phyloP scores from a whole-genome alignment of 768 basidiomycete species.

The Lactarius tabidus region DNA sequence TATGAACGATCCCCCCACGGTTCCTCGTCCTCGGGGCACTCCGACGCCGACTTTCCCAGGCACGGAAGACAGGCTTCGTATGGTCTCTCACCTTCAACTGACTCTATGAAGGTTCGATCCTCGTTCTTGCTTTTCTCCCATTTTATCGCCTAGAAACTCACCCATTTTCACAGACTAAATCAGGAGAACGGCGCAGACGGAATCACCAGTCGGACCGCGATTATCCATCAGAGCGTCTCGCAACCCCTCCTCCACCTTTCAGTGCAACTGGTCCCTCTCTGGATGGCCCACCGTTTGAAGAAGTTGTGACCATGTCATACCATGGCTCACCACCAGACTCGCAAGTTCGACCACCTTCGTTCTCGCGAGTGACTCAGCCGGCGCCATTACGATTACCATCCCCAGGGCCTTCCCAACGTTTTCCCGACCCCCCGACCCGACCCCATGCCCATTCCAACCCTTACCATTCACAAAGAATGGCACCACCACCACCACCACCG shows the following conservation, averaged over 20 bases:
- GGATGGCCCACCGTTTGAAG: slow-evolving; percentile 39
- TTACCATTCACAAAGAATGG: not conserved
- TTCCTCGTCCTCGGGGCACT: slow-evolving; percentile 13
- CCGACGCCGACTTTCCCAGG: not conserved
- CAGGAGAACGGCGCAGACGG: slow-evolving; percentile 1
- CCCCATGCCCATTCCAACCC: not conserved
- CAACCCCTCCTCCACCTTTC: slow-evolving; percentile 40
- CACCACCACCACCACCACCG: not conserved
- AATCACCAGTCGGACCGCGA: not conserved
- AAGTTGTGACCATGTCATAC: slow-evolving; percentile 28
- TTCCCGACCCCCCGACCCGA: slow-evolving; percentile 1
- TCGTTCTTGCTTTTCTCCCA: not conserved
- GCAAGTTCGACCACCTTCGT: not conserved
- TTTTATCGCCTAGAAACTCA: not conserved
- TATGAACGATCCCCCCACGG: not conserved
- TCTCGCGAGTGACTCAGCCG: not conserved
- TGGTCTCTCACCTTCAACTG: not conserved
- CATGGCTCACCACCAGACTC: slow-evolving; percentile 25
- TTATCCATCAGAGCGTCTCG: slow-evolving; percentile 6
- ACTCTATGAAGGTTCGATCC: slow-evolving; percentile 12
- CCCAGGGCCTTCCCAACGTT: slow-evolving; percentile 2
- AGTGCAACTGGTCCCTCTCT: slow-evolving; percentile 35
- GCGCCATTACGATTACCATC: not conserved
- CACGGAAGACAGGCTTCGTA: not conserved
- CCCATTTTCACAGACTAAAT: not conserved